Conservation (phyloP, 192 early-diverging fungal species). For the Neocallimastix lanati region DNA sequence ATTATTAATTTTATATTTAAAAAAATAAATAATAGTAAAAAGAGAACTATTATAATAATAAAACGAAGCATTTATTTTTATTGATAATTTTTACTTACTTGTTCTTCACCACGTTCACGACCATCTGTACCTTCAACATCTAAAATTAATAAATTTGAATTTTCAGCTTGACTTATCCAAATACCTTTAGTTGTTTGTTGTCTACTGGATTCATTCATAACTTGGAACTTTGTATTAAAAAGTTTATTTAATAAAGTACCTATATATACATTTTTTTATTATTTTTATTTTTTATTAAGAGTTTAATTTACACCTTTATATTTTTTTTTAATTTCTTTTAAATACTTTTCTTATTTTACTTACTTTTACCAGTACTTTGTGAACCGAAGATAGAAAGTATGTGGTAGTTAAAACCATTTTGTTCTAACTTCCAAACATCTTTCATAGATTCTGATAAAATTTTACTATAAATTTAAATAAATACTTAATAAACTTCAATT, state of each 20-base stretch:
- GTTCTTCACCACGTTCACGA: constrained; percentile 92
- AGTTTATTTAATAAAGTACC: constrained; percentile 87
- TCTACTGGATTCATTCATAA: constrained; percentile 77
- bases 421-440: constrained; percentile 56
- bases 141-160: constrained; percentile 70
- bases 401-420: constrained; percentile 88
- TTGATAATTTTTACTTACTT: constrained; percentile 35
- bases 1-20: too few species aligned
- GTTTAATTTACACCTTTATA: too few species aligned
- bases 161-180: constrained; percentile 76
- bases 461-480: constrained; percentile 25
- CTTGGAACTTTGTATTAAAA: constrained; percentile 89
- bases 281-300: not conserved
- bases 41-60: too few species aligned
- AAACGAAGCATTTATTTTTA: too few species aligned
- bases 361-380: constrained; percentile 94
- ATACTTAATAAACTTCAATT: too few species aligned
- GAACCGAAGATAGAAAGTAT: constrained; percentile 96
- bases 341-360: too few species aligned
- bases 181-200: constrained; percentile 93
- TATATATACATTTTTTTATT: constrained; percentile 4
- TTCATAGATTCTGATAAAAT: constrained; percentile 59
- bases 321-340: too few species aligned
- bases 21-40: too few species aligned
- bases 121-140: constrained; percentile 99